Evolutionary conservation across 306 rosid species (phyloP).

Genomic region (Vigna unguiculata): DNA sequence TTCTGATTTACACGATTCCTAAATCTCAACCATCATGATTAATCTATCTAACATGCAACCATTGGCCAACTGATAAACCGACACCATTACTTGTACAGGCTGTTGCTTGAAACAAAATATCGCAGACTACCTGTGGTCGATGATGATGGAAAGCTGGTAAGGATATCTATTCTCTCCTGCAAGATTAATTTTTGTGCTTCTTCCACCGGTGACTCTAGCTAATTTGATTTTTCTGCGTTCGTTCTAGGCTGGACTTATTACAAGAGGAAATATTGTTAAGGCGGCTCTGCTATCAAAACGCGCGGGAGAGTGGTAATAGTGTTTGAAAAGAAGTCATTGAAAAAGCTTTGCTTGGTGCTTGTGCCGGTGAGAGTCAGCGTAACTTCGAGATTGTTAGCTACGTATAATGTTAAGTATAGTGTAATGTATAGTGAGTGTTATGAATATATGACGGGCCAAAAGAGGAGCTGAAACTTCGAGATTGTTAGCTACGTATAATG

Average conservation of each 20-base stretch:
- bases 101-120: slow-evolving; percentile 90
- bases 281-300: slow-evolving; percentile 91
- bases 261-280: slow-evolving; percentile 88
- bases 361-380: background rate
- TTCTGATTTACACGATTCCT: slow-evolving; percentile 9
- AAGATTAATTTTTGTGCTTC: slow-evolving; percentile 25
- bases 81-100: slow-evolving; percentile 53
- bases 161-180: slow-evolving; percentile 18
- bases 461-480: slow-evolving; percentile 13
- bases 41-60: slow-evolving; percentile 3
- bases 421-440: slow-evolving; percentile 4
- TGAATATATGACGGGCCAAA: slow-evolving; percentile 27
- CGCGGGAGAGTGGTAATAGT: slow-evolving; percentile 46
- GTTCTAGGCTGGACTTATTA: slow-evolving; percentile 83
- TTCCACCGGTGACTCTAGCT: slow-evolving; percentile 35
- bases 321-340: slow-evolving; percentile 14
- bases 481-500: slow-evolving; percentile 8
- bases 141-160: slow-evolving; percentile 81
- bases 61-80: background rate
- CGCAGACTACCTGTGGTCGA: slow-evolving; percentile 93
- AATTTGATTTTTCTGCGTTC: slow-evolving; percentile 41
- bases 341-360: slow-evolving; percentile 24
- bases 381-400: no score
- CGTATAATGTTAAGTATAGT: background rate
- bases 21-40: slow-evolving; percentile 9